Conservation (phyloP, 495 filamentous ascomycete species). For the Aspergillus baeticus region DNA sequence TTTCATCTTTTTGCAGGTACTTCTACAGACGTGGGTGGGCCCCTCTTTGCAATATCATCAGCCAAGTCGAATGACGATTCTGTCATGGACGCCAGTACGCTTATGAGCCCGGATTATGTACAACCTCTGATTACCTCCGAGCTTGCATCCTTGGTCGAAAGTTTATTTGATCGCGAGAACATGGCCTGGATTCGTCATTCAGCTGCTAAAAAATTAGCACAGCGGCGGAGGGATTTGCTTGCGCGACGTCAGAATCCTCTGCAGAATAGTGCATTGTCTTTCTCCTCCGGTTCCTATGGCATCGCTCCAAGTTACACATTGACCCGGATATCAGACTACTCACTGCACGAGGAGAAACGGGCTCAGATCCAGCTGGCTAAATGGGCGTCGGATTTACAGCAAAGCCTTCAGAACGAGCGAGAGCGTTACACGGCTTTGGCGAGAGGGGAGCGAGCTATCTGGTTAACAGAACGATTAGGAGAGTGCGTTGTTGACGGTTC, state of each 20-base stretch:
- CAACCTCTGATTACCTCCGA: slow-evolving; percentile 82
- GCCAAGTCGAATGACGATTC: slow-evolving; percentile 73
- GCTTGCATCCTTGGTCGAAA: slow-evolving; percentile 63
- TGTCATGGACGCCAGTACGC: slow-evolving; percentile 88
- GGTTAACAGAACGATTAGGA: slow-evolving; percentile 73
- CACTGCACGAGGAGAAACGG: slow-evolving; percentile 68
- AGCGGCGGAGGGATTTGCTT: slow-evolving; percentile 48
- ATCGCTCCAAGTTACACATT: slow-evolving; percentile 62
- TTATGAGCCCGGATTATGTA: slow-evolving; percentile 94
- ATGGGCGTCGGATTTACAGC: slow-evolving; percentile 89
- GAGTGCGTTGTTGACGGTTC: slow-evolving; percentile 75
- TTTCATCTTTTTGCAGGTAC: slow-evolving; percentile 67
- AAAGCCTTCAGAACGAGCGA: slow-evolving; percentile 77
- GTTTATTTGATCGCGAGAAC: slow-evolving; percentile 76
- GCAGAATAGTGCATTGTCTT: slow-evolving; percentile 13
- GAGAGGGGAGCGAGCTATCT: slow-evolving; percentile 69
- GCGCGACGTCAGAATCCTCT: slow-evolving; percentile 9
- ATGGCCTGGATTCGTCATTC: slow-evolving; percentile 84
- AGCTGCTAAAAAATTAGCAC: slow-evolving; percentile 83
- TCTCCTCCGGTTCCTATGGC: slow-evolving; percentile 28
- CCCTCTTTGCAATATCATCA: slow-evolving; percentile 81
- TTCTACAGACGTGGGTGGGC: slow-evolving; percentile 27
- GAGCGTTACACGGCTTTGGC: slow-evolving; percentile 71
- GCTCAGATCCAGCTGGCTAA: slow-evolving; percentile 79
- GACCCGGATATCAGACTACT: slow-evolving; percentile 68